These are phyloP conservation scores for Hamigera avellanea DNA, from an alignment of 495 filamentous ascomycete species.

Conservation along the genomic window DNA sequence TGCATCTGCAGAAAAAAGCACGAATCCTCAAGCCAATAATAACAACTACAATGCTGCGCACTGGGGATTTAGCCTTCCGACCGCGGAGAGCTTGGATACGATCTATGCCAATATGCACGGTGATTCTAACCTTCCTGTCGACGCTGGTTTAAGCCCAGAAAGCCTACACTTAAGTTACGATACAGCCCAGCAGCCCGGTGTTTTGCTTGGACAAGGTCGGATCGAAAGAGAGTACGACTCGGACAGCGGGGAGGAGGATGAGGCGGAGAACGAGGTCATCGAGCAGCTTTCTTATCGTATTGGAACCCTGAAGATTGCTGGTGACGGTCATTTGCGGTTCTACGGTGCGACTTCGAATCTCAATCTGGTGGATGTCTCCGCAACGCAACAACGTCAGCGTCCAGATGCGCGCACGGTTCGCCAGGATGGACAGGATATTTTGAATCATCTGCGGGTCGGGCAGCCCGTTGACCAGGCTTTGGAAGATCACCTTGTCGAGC, in stretches of 20 bases:
- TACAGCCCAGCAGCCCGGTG: slow-evolving; percentile 23
- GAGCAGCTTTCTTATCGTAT: slow-evolving; percentile 36
- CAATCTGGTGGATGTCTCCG: slow-evolving; percentile 33
- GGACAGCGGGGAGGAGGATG: slow-evolving; percentile 33
- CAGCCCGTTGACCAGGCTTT: slow-evolving; percentile 29
- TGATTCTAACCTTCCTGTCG: slow-evolving; percentile 8
- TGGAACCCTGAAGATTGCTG: slow-evolving; percentile 35
- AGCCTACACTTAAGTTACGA: slow-evolving; percentile 22
- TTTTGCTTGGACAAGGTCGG: slow-evolving; percentile 12
- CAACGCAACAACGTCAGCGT: slow-evolving; percentile 36
- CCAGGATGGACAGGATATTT: slow-evolving; percentile 33
- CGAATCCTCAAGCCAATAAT: slow-evolving; percentile 12
- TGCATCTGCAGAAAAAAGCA: slow-evolving; percentile 7
- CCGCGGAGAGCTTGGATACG: slow-evolving; percentile 29
- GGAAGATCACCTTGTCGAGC: slow-evolving; percentile 35
- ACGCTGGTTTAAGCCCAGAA: slow-evolving; percentile 17
- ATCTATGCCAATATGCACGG: slow-evolving; percentile 28
- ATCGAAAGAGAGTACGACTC: slow-evolving; percentile 19
- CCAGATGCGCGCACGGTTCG: slow-evolving; percentile 38
- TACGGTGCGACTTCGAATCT: slow-evolving; percentile 39
- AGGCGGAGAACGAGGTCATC: slow-evolving; percentile 33
- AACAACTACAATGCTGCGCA: slow-evolving; percentile 17
- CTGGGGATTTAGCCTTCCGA: slow-evolving; percentile 33
- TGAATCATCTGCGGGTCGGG: slow-evolving; percentile 32
- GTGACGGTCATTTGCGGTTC: slow-evolving; percentile 37